These are phyloP conservation scores for Austropuccinia psidii DNA, from an alignment of 1,284 basidiomycete genomes.

Conservation along the genomic window DNA sequence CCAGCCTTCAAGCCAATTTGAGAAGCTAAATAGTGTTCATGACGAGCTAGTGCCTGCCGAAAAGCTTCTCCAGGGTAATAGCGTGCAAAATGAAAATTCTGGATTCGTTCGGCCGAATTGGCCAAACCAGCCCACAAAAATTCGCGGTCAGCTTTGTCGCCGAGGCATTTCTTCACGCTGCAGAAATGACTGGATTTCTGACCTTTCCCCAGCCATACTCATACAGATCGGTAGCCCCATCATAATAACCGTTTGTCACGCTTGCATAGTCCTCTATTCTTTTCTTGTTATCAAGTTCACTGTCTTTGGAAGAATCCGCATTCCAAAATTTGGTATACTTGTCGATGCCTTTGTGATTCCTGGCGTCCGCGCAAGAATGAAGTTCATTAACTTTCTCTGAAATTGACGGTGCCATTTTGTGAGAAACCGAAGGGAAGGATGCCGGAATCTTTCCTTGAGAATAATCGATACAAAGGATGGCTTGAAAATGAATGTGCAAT, in stretches of 20 bases:
- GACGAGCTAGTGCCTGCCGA: conserved; percentile 70
- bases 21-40: conserved; percentile 92
- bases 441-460: no score
- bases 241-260: conserved; percentile 76
- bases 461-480: no score
- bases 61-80: conserved; percentile 79
- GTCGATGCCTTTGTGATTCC: conserved; percentile 71
- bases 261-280: conserved; percentile 80
- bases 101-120: conserved; percentile 42
- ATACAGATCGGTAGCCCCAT: conserved; percentile 77
- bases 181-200: background rate
- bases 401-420: no score
- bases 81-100: conserved; percentile 95
- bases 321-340: conserved; percentile 95
- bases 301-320: conserved; percentile 69
- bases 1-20: conserved; percentile 74
- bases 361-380: no score
- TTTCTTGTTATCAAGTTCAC: conserved; percentile 61
- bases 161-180: no score
- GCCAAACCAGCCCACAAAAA: background rate
- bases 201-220: conserved; percentile 62
- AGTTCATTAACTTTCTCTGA: no score
- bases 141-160: conserved; percentile 54
- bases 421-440: no score
- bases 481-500: no score